phyloP scores from a whole-genome alignment of 176 grass and related monocot genomes.

The Puccinellia tenuiflora region DNA sequence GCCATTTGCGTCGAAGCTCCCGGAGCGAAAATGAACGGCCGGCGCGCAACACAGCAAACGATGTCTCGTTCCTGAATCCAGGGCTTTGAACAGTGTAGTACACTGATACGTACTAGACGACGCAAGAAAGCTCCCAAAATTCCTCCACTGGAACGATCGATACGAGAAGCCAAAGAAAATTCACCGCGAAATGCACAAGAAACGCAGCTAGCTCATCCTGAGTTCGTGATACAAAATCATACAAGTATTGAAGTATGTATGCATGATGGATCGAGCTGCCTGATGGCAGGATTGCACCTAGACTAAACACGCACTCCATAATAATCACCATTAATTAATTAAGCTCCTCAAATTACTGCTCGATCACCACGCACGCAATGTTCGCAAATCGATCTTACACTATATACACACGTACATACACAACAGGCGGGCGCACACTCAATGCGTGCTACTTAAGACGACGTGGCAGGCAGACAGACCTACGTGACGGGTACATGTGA shows the following conservation, averaged over 20 bases:
- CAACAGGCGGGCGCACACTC: neutral
- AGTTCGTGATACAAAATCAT: neutral
- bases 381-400: neutral
- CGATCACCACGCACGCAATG: neutral
- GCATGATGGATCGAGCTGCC: neutral
- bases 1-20: neutral
- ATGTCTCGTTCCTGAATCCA: neutral
- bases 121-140: neutral
- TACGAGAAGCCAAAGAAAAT: neutral
- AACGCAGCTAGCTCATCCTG: neutral
- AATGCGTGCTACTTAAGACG: neutral
- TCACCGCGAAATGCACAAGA: neutral
- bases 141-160: neutral
- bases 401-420: neutral
- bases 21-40: neutral
- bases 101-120: neutral
- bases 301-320: neutral
- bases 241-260: too few species aligned
- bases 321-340: too few species aligned
- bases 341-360: conserved; percentile 1
- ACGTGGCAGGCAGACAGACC: neutral
- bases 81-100: too few species aligned
- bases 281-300: conserved; percentile 5
- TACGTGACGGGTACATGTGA: neutral
- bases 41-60: neutral